phyloP scores from a whole-genome alignment of 2,329 filamentous ascomycete genomes.

The Diplodia seriata region DNA sequence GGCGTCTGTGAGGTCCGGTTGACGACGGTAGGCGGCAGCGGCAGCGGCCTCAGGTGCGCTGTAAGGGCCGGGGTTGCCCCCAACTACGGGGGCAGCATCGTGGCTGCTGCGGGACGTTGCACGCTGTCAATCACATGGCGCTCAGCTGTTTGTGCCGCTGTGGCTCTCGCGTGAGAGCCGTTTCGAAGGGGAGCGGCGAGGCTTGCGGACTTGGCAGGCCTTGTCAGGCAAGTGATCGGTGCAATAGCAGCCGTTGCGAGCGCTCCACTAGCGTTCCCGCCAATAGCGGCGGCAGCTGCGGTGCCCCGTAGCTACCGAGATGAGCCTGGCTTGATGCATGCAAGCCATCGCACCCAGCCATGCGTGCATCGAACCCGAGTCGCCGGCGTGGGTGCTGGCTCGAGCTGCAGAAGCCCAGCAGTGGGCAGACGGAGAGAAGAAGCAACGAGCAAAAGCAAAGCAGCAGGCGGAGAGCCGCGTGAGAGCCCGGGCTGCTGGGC shows the following conservation, averaged over 20 bases:
- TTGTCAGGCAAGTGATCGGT: slow-evolving; percentile 5
- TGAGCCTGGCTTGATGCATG: slow-evolving; percentile 11
- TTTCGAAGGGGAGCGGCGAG: background rate
- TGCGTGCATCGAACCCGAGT: background rate
- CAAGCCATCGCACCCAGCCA: background rate
- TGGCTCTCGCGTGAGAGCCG: slow-evolving; percentile 9
- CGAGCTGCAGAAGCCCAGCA: background rate
- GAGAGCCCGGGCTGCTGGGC: background rate
- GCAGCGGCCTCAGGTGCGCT: too few relatives aligned
- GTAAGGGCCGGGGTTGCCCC: too few relatives aligned
- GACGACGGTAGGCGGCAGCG: too few relatives aligned
- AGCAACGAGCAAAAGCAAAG: background rate
- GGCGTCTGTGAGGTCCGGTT: background rate
- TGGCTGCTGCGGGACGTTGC: slow-evolving; percentile 9
- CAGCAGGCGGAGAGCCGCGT: background rate
- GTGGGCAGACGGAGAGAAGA: too few relatives aligned
- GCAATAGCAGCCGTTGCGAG: background rate
- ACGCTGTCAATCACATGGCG: slow-evolving; percentile 29
- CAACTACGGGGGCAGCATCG: background rate
- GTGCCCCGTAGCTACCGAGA: slow-evolving; percentile 9
- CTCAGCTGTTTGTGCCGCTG: slow-evolving; percentile 13
- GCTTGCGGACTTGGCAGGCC: slow-evolving; percentile 3
- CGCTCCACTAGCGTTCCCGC: background rate
- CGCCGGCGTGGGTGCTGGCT: background rate
- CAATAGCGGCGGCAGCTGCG: slow-evolving; percentile 12